Evolutionary conservation across 805 yeast genomes (phyloP), one percentile per base, ranked within the genome.

Genomic region (Saccharomycopsis sp.): DNA sequence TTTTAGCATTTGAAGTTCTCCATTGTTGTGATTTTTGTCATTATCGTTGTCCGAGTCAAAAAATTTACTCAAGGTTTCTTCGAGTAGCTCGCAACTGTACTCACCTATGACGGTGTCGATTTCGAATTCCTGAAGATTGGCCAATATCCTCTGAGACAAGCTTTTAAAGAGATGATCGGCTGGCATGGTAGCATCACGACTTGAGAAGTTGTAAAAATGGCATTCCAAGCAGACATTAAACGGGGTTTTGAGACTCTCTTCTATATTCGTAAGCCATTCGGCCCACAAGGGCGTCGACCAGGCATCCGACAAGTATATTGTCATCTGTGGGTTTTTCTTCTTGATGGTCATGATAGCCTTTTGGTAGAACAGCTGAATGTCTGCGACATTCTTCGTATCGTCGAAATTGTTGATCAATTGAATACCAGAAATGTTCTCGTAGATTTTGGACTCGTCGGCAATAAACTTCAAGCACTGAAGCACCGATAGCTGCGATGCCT

Each of bases 261-360:
- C 70, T 46, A 77, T 75, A 41, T 71, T 67, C 53, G 77, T 77
- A 5, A 89, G 69, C 83, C 86, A 87, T 61, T 82, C 74, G 23
- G 78, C 83, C 88, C 90, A 88, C 66, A 81, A 87, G 62, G 80
- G 80, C 3, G 94, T 79, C 84, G 90, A 85, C 97, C 97, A 92
- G 2, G 96, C 96, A 68, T 91, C 98, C 1, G 96, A 88, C 37
- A 91, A 86, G 16, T 86, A 72, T 3, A 92, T 74, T 0, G 96
- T 96, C 37, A 89, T 70, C 1, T 70, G 70, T 1, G 69, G 54
- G 66, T 88, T 86, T 16, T 75, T 74, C 18, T 69, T 66, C 37
- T 91, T 75, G 47, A 91, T 84, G 41, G 77, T 76, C 34, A 75
- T 73, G 34, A 82, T 73, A 0, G 95, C 96, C 20, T 79, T 77